Percentiles rank a stretch among this genome's conserved stretches.
phyloP scores from a whole-genome alignment of 768 basidiomycete species.

The Boletus reticulatus region DNA sequence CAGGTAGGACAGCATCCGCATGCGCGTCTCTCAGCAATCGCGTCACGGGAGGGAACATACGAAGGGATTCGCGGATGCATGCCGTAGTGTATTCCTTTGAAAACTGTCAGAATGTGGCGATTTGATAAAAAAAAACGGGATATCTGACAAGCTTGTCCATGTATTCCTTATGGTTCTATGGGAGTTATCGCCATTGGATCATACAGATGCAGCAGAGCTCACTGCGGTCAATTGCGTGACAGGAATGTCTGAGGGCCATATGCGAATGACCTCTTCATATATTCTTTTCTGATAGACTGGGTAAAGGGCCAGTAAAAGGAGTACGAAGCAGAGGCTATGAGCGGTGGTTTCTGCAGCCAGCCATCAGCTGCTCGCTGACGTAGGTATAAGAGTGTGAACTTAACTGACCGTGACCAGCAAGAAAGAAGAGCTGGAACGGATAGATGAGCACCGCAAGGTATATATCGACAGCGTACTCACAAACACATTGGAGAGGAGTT shows the following conservation, averaged over 20 bases:
- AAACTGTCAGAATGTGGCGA: background rate
- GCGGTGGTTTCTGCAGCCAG: constrained; percentile 44
- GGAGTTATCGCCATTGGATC: background rate
- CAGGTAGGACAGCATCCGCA: constrained; percentile 35
- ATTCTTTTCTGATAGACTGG: constrained; percentile 49
- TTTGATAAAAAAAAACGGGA: background rate
- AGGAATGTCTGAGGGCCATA: constrained; percentile 42
- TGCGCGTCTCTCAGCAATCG: constrained; percentile 37
- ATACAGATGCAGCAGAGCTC: background rate
- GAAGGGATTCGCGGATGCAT: constrained; percentile 46
- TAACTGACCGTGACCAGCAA: constrained; percentile 47
- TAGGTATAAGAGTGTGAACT: background rate
- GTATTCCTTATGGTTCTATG: constrained; percentile 40
- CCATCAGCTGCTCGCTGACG: constrained; percentile 1
- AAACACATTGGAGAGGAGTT: constrained; percentile 48
- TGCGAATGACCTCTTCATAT: constrained; percentile 35
- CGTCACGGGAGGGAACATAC: constrained; percentile 38
- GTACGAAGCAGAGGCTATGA: constrained; percentile 42
- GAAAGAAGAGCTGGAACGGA: constrained; percentile 38
- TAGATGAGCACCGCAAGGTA: background rate
- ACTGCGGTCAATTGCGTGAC: constrained; percentile 28
- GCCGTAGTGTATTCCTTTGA: constrained; percentile 42
- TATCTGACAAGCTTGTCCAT: constrained; percentile 36
- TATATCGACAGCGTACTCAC: constrained; percentile 27
- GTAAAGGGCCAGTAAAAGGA: constrained; percentile 46